phyloP scores from a whole-genome alignment of 495 filamentous ascomycete genomes.

The Aspergillus indologenus region DNA sequence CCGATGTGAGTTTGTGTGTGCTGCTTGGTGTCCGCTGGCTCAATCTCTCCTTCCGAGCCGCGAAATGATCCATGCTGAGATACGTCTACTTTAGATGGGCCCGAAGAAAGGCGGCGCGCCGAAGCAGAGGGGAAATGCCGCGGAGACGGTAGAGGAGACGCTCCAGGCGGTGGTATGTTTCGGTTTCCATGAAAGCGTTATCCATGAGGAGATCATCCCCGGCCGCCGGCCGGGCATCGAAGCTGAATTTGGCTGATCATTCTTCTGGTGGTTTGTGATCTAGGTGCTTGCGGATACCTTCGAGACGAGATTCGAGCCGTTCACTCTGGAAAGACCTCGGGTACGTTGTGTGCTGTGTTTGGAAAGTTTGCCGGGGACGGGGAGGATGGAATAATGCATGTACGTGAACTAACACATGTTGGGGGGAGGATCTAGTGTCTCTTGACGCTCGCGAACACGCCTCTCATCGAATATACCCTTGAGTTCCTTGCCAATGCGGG shows the following conservation, averaged over 20 bases:
- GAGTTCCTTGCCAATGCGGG: slow-evolving; percentile 94
- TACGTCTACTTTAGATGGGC: slow-evolving; percentile 29
- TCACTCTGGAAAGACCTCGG: slow-evolving; percentile 83
- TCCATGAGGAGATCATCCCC: no score
- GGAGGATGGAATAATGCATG: neutral
- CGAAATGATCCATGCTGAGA: neutral
- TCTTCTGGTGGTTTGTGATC: neutral
- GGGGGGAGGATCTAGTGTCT: slow-evolving; percentile 63
- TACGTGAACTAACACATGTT: slow-evolving; percentile 5
- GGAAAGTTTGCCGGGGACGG: no score
- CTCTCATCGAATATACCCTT: slow-evolving; percentile 94
- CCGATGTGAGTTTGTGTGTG: slow-evolving; percentile 16
- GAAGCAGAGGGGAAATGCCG: slow-evolving; percentile 56
- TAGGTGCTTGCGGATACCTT: slow-evolving; percentile 89
- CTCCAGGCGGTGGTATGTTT: slow-evolving; percentile 84
- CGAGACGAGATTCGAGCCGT: slow-evolving; percentile 84
- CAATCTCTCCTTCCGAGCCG: neutral
- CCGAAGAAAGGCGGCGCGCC: slow-evolving; percentile 58
- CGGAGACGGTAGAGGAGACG: slow-evolving; percentile 74
- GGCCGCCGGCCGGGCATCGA: no score
- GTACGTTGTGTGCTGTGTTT: slow-evolving; percentile 48
- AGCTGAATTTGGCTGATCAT: slow-evolving; percentile 18
- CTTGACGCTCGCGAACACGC: slow-evolving; percentile 86
- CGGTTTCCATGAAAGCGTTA: no score
- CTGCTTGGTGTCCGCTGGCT: neutral